Base-by-base conservation (phyloP, 2,329 filamentous ascomycete genomes). In the Corynespora cassiicola region DNA sequence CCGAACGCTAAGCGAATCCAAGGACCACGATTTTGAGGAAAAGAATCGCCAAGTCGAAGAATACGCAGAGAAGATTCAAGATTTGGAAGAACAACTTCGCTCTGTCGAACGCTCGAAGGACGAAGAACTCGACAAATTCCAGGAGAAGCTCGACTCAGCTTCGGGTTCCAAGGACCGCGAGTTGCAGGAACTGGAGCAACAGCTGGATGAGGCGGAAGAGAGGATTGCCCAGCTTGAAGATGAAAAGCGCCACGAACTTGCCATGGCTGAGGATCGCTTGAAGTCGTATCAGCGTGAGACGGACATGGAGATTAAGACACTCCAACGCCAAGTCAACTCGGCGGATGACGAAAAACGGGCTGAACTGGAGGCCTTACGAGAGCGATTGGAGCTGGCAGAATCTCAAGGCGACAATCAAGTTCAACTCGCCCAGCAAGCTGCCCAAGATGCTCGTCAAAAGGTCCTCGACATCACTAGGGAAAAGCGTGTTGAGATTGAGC, bases 121-220 rank as follows among this genome's bases (percentile, higher is more conserved):
- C 29, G 61, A 66, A 18, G 71, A 76, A 49, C 56, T 75, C 33
- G 65, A 74, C 20, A 56, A 56, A 3, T 49, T 76, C 27, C 65
- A 70, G 31, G 61, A 66, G 12, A 66, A 66, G 44, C 58, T 76
- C 4, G 68, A 73, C 14, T 57, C 62, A 22, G 63, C 66, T 1
- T 61, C 67, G 12, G 56, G 64, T 6, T 58, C 53, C 20, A 68
- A 61, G 33, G 74, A 81, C 38, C 62, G 65, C 24, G 72, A 72
- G 29, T 65, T 90, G 19, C 79, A 79, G 14, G 65, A 69, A 11
- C 58, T 75, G 6, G 66, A 74, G 31, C 47, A 66, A 11, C 58
- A 70, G 10, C 48, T 75, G 10, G 65, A 70, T 28, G 57, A 67
- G 52, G 50, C 42, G 1, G 61, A 69, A 34, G 51, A 45, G n/a